Percentiles rank a stretch among this genome's conserved stretches.
Conservation (phyloP, 2,329 filamentous ascomycete genomes). For the Zymoseptoria tritici region DNA sequence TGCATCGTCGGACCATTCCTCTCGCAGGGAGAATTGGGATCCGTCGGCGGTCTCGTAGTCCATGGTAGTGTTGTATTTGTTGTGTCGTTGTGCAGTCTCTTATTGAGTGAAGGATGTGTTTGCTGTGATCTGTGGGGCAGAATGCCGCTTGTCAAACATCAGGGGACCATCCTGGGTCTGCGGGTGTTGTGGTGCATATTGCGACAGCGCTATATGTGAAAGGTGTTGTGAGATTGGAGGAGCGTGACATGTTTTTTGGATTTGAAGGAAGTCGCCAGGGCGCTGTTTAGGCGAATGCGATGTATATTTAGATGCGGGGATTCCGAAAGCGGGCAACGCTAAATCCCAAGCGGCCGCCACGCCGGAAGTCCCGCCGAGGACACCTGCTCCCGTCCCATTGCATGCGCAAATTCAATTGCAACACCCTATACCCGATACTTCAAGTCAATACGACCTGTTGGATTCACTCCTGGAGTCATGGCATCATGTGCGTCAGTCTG, state of each 20-base stretch:
- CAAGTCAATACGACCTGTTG: not conserved
- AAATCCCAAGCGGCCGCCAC: no score
- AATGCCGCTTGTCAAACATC: not conserved
- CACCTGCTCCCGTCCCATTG: not conserved
- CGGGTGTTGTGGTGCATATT: not conserved
- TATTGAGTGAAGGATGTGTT: not conserved
- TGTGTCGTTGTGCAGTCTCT: not conserved
- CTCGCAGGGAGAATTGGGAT: constrained; percentile 23
- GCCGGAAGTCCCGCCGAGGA: not conserved
- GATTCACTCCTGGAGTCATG: not conserved
- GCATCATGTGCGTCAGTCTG: not conserved
- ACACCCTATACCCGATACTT: not conserved
- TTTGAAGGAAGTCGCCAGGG: not conserved
- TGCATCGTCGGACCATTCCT: constrained; percentile 13
- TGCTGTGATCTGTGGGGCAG: not conserved
- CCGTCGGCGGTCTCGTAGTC: constrained; percentile 25
- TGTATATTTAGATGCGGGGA: not conserved
- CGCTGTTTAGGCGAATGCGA: not conserved
- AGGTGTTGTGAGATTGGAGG: not conserved
- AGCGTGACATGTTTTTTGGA: not conserved
- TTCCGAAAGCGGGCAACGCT: not conserved
- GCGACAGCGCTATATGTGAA: not conserved
- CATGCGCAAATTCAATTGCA: not conserved
- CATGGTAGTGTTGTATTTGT: constrained; percentile 12
- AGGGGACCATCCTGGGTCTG: not conserved